Percentiles rank a stretch among this genome's conserved stretches.
Evolutionary conservation across 2,329 filamentous ascomycete species (phyloP).

Genomic region (Talaromyces sp.): DNA sequence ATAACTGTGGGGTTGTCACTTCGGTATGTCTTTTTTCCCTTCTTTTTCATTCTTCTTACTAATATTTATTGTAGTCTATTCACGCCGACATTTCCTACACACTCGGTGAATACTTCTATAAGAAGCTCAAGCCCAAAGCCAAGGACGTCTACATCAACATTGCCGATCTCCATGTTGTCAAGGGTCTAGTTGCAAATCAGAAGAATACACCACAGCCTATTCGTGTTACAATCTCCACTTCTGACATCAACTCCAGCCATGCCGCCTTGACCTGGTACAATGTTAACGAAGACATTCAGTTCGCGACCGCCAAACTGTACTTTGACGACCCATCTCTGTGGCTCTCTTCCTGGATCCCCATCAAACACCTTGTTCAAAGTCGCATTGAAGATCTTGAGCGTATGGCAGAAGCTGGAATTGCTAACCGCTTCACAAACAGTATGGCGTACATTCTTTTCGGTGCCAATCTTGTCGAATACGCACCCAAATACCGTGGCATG

Average conservation of each 20-base stretch:
- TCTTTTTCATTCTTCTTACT: not conserved
- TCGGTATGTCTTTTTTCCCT: not conserved
- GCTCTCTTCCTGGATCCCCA: conserved; percentile 25
- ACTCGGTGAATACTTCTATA: conserved; percentile 23
- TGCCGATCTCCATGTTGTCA: conserved; percentile 21
- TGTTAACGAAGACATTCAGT: conserved; percentile 25
- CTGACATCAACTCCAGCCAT: not conserved
- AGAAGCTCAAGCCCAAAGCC: conserved; percentile 16
- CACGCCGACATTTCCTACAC: conserved; percentile 28
- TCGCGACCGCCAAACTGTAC: conserved; percentile 23
- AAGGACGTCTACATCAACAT: conserved; percentile 22
- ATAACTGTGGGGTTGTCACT: conserved; percentile 18
- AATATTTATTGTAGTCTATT: conserved; percentile 8
- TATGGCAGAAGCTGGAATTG: conserved; percentile 25
- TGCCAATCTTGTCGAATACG: conserved; percentile 23
- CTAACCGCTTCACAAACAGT: conserved; percentile 23
- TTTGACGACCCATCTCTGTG: conserved; percentile 25
- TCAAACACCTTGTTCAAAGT: conserved; percentile 25
- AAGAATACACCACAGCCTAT: conserved; percentile 1
- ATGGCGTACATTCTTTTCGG: conserved; percentile 30
- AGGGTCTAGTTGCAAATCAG: conserved; percentile 50
- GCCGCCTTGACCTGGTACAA: conserved; percentile 27
- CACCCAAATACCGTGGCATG: conserved; percentile 23
- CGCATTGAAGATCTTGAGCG: conserved; percentile 27
- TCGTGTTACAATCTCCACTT: conserved; percentile 46